Percentiles rank a stretch among this genome's conserved stretches.
phyloP scores from a whole-genome alignment of 1,284 basidiomycete genomes.

The Microbotryomycetes sp. region DNA sequence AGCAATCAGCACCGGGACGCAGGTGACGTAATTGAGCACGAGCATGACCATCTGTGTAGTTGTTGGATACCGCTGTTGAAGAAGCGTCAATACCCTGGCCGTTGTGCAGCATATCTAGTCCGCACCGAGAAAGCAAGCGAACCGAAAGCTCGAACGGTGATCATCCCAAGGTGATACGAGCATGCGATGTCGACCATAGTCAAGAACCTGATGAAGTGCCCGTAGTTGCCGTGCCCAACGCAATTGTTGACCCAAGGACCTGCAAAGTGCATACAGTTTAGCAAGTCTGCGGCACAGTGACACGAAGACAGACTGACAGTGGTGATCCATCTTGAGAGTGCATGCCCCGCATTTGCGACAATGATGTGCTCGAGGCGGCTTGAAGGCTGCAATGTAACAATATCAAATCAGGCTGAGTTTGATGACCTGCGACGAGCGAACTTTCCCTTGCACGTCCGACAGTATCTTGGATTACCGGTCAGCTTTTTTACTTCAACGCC shows the following conservation, averaged over 20 bases:
- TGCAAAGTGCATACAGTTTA: slow-evolving; percentile 1
- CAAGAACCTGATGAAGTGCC: slow-evolving; percentile 85
- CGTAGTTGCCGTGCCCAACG: slow-evolving; percentile 81
- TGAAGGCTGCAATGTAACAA: slow-evolving; percentile 41
- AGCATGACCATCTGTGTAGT: slow-evolving; percentile 62
- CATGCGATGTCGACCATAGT: slow-evolving; percentile 85
- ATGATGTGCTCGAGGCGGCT: slow-evolving; percentile 64
- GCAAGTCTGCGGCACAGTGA: slow-evolving; percentile 33
- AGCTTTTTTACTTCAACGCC: slow-evolving; percentile 80
- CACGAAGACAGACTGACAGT: slow-evolving; percentile 53
- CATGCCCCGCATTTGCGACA: slow-evolving; percentile 76
- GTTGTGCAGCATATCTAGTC: slow-evolving; percentile 1
- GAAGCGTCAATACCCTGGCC: background rate
- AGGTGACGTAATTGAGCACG: slow-evolving; percentile 77
- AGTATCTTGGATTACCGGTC: slow-evolving; percentile 69
- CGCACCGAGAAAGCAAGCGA: slow-evolving; percentile 7
- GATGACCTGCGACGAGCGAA: too few relatives aligned
- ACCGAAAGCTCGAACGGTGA: slow-evolving; percentile 54
- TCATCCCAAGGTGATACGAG: slow-evolving; percentile 69
- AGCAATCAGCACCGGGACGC: slow-evolving; percentile 72
- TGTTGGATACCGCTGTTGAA: slow-evolving; percentile 58
- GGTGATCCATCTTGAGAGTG: slow-evolving; percentile 78
- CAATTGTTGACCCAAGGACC: slow-evolving; percentile 60
- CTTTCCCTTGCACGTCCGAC: slow-evolving; percentile 55
- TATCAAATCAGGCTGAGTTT: accelerated